Base-by-base conservation (phyloP, 2,329 filamentous ascomycete species). In the Aspergillus versicolor region DNA sequence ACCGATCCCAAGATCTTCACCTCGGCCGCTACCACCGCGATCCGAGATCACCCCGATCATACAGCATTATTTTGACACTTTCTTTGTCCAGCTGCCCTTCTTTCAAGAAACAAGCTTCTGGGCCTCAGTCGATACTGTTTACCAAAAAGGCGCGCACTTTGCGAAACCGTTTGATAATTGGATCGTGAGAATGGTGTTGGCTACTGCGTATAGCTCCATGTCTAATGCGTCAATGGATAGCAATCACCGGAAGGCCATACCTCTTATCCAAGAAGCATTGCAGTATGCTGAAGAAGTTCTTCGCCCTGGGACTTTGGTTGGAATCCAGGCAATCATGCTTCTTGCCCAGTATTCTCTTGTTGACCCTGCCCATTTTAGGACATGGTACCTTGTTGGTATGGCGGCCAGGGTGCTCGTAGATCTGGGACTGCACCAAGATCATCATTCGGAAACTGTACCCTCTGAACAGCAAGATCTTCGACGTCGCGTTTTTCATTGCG, bases 321-420 rank as follows among this genome's bases (percentile, higher is more conserved):
- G 94, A 65, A 91, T 97, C 15, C 92, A 96, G 71, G 92, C 92
- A 0, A 81, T 97, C 21, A 76, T 97, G 2, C 80, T 97, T 2
- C 83, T 97, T 52, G 92, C 91, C 0, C 87, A 96, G 65, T 97
- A 96, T 72, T 88, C 93, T 3, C 89, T 94, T 79, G 81, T 96
- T 49, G 92, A 97, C 66, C 92, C 93, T 2, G 85, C 88, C 42
- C 91, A 95, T 69, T 97, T 96, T 68, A 92, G 96, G 68, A 91
- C 89, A 66, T 97, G 94, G 92, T 92, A 94, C 62, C 76, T 97
- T 60, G 90, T 97, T 55, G 94, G 93, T 6, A 92, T 94, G 70
- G 92, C 93, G 6, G 90, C 90, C 41, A 86, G 93, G 57, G 90
- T 92, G 5, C 87, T 93, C 68, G 84, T 97, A 21, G 94, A 99